phyloP scores from a whole-genome alignment of 2,329 filamentous ascomycete species.

The Penicillium sp. region DNA sequence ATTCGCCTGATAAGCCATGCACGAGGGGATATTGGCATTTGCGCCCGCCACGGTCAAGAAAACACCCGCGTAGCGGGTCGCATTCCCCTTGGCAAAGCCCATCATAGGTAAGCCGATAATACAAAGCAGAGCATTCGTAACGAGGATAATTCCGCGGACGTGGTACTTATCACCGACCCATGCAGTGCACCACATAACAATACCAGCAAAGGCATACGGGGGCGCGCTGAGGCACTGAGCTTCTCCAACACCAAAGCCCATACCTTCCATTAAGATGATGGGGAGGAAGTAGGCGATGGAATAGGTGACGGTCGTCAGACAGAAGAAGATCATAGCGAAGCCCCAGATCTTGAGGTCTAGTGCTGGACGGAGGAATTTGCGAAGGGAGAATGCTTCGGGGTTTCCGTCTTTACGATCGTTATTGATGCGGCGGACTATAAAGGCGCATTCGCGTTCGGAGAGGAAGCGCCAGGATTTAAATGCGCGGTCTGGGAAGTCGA shows the following conservation, averaged over 20 bases:
- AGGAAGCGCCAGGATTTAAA: slow-evolving; percentile 34
- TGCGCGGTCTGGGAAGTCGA: slow-evolving; percentile 35
- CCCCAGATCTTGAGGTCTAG: slow-evolving; percentile 52
- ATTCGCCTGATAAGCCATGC: slow-evolving; percentile 77
- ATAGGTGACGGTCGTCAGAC: slow-evolving; percentile 68
- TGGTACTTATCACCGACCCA: slow-evolving; percentile 63
- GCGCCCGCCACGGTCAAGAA: slow-evolving; percentile 72
- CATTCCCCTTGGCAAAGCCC: slow-evolving; percentile 56
- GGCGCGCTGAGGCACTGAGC: slow-evolving; percentile 68
- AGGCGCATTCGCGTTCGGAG: slow-evolving; percentile 41
- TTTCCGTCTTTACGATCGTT: slow-evolving; percentile 51
- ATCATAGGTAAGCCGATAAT: slow-evolving; percentile 68
- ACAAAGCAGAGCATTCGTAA: slow-evolving; percentile 60
- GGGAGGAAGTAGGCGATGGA: slow-evolving; percentile 74
- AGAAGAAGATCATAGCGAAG: slow-evolving; percentile 53
- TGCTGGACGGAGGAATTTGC: slow-evolving; percentile 46
- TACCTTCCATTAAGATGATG: slow-evolving; percentile 59
- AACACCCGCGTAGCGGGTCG: slow-evolving; percentile 65
- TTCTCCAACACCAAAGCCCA: slow-evolving; percentile 60
- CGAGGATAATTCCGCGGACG: slow-evolving; percentile 60
- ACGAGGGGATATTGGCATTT: slow-evolving; percentile 69
- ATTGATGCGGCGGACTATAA: slow-evolving; percentile 49
- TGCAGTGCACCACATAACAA: slow-evolving; percentile 56
- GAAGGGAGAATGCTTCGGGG: slow-evolving; percentile 45
- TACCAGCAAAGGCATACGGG: slow-evolving; percentile 60